Percentiles rank a stretch among this genome's conserved stretches.
phyloP scores from a whole-genome alignment of 805 yeast genomes.

The Ogataea henricii region DNA sequence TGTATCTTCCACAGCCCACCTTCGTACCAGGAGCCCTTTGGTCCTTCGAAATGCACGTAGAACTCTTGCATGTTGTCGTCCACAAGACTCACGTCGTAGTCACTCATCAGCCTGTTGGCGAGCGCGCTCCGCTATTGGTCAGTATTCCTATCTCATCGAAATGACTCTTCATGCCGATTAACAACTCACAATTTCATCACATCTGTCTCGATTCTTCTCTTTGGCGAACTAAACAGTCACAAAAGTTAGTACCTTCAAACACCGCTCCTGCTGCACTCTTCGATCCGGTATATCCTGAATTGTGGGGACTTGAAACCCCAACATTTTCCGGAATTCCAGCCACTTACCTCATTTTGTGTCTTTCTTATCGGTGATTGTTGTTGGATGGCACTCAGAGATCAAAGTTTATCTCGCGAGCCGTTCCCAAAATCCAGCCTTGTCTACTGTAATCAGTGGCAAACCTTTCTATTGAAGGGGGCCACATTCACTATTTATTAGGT shows the following conservation, averaged over 20 bases:
- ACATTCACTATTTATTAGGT: neutral
- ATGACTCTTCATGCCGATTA: neutral
- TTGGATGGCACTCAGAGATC: neutral
- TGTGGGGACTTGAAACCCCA: constrained; percentile 2
- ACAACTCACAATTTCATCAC: constrained; percentile 82
- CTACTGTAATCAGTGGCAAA: neutral
- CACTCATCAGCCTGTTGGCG: constrained; percentile 72
- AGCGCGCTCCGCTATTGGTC: constrained; percentile 2
- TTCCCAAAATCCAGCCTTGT: neutral
- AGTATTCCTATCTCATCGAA: constrained; percentile 1
- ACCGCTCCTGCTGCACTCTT: neutral
- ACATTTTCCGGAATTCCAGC: neutral
- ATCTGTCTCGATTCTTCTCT: constrained; percentile 86
- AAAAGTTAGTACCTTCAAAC: neutral
- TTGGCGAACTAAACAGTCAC: constrained; percentile 51
- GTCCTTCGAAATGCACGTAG: constrained; percentile 83
- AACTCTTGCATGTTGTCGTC: constrained; percentile 88
- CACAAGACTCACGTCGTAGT: constrained; percentile 80
- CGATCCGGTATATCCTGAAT: neutral
- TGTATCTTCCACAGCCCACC: constrained; percentile 89
- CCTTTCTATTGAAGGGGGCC: neutral
- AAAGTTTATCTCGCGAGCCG: neutral
- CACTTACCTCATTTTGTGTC: constrained; percentile 15
- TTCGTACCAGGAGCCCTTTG: constrained; percentile 82
- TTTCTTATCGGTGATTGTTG: neutral